Evolutionary conservation across 495 filamentous ascomycete species (phyloP).

Genomic region (Aspergillus campestris): DNA sequence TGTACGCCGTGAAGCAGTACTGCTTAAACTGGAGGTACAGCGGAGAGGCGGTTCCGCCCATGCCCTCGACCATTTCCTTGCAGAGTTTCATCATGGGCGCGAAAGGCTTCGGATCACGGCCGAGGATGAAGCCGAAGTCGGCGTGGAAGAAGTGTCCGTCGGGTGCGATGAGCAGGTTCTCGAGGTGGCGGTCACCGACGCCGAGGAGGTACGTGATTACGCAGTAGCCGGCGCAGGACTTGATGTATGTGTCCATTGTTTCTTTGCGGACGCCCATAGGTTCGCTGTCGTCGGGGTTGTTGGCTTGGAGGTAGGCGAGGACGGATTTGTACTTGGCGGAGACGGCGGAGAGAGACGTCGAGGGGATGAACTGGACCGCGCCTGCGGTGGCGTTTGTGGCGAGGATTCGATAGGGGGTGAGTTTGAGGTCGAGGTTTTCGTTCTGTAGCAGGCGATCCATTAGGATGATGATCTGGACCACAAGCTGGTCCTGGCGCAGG

Average conservation of each 20-base stretch:
- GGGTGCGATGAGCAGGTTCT: constrained; percentile 88
- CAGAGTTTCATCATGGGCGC: constrained; percentile 94
- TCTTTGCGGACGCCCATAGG: constrained; percentile 86
- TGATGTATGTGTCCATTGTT: constrained; percentile 90
- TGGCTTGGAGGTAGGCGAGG: constrained; percentile 76
- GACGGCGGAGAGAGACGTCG: constrained; percentile 70
- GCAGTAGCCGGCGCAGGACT: constrained; percentile 94
- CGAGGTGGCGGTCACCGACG: constrained; percentile 91
- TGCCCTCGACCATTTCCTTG: constrained; percentile 97
- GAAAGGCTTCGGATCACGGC: constrained; percentile 95
- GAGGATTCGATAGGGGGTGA: constrained; percentile 92
- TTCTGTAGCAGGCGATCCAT: constrained; percentile 96
- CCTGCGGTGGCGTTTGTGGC: constrained; percentile 85
- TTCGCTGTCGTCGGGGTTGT: constrained; percentile 80
- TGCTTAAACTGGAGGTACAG: constrained; percentile 84
- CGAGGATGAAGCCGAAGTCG: constrained; percentile 96
- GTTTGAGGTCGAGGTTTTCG: constrained; percentile 92
- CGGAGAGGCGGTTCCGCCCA: constrained; percentile 74
- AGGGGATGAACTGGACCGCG: constrained; percentile 86
- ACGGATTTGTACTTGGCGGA: constrained; percentile 75
- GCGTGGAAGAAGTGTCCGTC: constrained; percentile 95
- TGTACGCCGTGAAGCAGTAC: constrained; percentile 94
- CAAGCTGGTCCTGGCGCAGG: constrained; percentile 91
- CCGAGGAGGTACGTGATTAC: constrained; percentile 99
- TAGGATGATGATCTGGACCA: constrained; percentile 95